These are phyloP conservation scores for Stropharia rugosoannulata DNA, from an alignment of 768 basidiomycete genomes.

Conservation along the genomic window DNA sequence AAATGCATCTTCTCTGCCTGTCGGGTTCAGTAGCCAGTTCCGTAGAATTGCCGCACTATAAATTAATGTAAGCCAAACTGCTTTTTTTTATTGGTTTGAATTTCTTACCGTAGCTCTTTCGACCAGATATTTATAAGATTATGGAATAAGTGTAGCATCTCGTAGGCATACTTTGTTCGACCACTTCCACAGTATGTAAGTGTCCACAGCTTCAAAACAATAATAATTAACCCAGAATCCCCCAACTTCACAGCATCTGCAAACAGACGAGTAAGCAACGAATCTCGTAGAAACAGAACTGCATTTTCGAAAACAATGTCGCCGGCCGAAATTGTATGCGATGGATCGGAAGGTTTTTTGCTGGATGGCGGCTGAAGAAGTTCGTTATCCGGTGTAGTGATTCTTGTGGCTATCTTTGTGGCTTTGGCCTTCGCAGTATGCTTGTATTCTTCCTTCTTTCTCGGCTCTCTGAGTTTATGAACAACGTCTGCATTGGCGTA, in stretches of 20 bases:
- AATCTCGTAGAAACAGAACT: constrained; percentile 25
- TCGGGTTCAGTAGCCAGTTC: constrained; percentile 35
- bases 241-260: constrained; percentile 29
- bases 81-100: too few relatives aligned
- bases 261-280: constrained; percentile 24
- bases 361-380: too few relatives aligned
- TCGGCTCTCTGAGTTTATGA: constrained; percentile 13
- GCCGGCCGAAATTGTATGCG: constrained; percentile 1
- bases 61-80: too few relatives aligned
- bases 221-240: constrained; percentile 28
- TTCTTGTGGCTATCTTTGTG: constrained; percentile 15
- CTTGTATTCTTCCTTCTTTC: too few relatives aligned
- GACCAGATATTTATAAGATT: constrained; percentile 26
- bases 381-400: too few relatives aligned
- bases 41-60: too few relatives aligned
- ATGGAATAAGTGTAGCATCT: constrained; percentile 28
- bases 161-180: constrained; percentile 30
- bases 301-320: constrained; percentile 28
- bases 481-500: constrained; percentile 18
- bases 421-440: not conserved
- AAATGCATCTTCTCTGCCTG: constrained; percentile 22
- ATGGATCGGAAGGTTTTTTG: not conserved
- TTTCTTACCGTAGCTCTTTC: constrained; percentile 18
- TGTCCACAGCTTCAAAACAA: constrained; percentile 26
- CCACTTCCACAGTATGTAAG: constrained; percentile 29